Base-by-base conservation (phyloP, 805 yeast species). In the Candida coleopterorum region DNA sequence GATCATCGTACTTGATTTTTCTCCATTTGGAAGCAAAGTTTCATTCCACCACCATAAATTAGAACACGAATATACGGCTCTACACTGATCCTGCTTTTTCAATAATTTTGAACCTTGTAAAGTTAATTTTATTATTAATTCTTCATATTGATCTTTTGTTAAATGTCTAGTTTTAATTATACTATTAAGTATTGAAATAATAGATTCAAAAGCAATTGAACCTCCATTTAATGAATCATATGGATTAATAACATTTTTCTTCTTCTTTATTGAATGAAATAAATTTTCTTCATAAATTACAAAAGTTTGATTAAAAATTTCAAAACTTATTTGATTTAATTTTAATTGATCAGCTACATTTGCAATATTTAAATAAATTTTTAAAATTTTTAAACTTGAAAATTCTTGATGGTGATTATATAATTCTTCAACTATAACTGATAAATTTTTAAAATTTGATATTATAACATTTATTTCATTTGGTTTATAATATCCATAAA, bases 11-110 rank as follows among this genome's bases (percentile, higher is more conserved):
- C 64, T 61, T 9, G 62, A 53, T 9, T 33, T 39, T 9, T 52
- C 63, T 6, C 48, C 58, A n/a, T 35, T 34, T 22, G 40, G 41
- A n/a, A 57, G 52, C 35, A 55, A 56, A 12, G 70, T 43, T 41
- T 84, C 88, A 17, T 81, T 78, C 52, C 90, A 83, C 93, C 95
- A 85, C 96, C 96, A 93, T 33, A 93, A 62, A 59, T 93, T 97
- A 1, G 95, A 80, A 29, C 96, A 89, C 35, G 77, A 60, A 54
- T 84, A 86, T 5, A 88, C 95, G 0, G 95, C 81, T 11, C 97
- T 76, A 56, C 97, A 89, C 58, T 93, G 98, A 52, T 90, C 97
- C 24, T 93, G 88, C 56, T 90, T 90, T 57, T 85, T 87, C 50
- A 90, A 69, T 34, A 93, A 68, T 57, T 85, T 86, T 10, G 95